Percentiles rank a stretch among this genome's conserved stretches.
Conservation (phyloP, 768 basidiomycete genomes). For the Agaricus blazei region DNA sequence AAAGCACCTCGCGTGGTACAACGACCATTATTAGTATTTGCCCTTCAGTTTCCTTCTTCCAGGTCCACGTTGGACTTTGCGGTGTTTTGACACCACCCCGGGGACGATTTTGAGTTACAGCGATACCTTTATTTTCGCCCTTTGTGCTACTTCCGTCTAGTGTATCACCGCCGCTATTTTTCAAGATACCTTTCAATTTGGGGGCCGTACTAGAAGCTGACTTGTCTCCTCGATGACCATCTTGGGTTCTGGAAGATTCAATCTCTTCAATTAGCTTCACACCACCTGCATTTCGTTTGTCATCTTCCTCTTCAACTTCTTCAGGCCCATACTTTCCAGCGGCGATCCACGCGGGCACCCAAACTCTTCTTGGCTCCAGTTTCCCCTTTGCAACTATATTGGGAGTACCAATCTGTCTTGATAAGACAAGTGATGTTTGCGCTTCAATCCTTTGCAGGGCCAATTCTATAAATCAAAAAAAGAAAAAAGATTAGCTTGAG, state of each 20-base stretch:
- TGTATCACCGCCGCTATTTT: slow-evolving; percentile 17
- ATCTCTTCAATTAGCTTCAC: slow-evolving; percentile 47
- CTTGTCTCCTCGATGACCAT: background rate
- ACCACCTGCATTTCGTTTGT: background rate
- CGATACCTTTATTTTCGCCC: background rate
- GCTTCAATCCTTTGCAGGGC: slow-evolving; percentile 64
- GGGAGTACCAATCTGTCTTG: slow-evolving; percentile 65
- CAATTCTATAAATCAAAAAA: slow-evolving; percentile 41
- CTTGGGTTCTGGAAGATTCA: slow-evolving; percentile 4
- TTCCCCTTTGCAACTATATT: slow-evolving; percentile 79
- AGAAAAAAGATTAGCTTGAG: background rate
- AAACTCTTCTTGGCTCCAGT: slow-evolving; percentile 50
- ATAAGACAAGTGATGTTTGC: slow-evolving; percentile 53
- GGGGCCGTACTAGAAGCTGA: slow-evolving; percentile 11
- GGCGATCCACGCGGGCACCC: slow-evolving; percentile 44
- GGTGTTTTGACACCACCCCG: background rate
- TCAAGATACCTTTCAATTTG: slow-evolving; percentile 40
- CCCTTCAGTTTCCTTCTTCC: slow-evolving; percentile 35
- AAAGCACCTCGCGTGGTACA: slow-evolving; percentile 54
- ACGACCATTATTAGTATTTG: slow-evolving; percentile 43
- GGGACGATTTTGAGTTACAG: background rate
- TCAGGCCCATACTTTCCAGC: background rate
- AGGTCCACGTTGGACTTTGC: slow-evolving; percentile 40
- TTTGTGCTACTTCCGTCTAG: slow-evolving; percentile 16
- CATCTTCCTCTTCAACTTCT: background rate